These are phyloP conservation scores for Dactylellina parvicollis DNA, from an alignment of 2,329 filamentous ascomycete genomes.

Conservation along the genomic window DNA sequence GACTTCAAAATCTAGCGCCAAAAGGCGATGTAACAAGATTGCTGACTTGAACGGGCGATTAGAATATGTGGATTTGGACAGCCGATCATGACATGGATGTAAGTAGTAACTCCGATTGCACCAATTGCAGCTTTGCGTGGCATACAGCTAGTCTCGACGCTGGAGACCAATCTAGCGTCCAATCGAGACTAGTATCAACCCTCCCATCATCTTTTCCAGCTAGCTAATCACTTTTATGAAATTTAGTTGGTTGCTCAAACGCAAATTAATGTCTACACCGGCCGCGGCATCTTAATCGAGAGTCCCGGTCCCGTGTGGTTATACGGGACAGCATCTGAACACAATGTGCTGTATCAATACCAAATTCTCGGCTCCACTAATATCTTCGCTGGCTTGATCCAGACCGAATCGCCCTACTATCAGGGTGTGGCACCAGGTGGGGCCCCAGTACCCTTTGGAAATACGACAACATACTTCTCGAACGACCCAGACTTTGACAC, in stretches of 20 bases:
- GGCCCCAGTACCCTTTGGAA: constrained; percentile 63
- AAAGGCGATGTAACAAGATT: no score
- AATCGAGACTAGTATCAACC: no score
- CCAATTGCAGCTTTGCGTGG: no score
- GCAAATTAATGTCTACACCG: constrained; percentile 60
- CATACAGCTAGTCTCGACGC: no score
- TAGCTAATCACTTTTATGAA: no score
- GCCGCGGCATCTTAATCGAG: constrained; percentile 59
- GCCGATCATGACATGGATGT: constrained; percentile 55
- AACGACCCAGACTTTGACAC: constrained; percentile 61
- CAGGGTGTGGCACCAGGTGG: constrained; percentile 62
- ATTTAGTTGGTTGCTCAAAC: constrained; percentile 56
- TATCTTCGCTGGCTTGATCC: constrained; percentile 66
- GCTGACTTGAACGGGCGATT: background rate
- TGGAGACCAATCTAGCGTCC: no score
- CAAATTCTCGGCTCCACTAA: constrained; percentile 65
- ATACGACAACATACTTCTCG: constrained; percentile 7
- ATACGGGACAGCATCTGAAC: constrained; percentile 66
- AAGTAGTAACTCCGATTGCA: no score
- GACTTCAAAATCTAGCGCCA: no score
- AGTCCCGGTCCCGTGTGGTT: constrained; percentile 60
- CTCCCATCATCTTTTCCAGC: no score
- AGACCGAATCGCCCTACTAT: constrained; percentile 67
- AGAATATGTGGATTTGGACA: background rate
- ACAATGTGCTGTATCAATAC: constrained; percentile 67